phyloP scores from a whole-genome alignment of 2,329 filamentous ascomycete species.

The Domatiomyces catenatus region DNA sequence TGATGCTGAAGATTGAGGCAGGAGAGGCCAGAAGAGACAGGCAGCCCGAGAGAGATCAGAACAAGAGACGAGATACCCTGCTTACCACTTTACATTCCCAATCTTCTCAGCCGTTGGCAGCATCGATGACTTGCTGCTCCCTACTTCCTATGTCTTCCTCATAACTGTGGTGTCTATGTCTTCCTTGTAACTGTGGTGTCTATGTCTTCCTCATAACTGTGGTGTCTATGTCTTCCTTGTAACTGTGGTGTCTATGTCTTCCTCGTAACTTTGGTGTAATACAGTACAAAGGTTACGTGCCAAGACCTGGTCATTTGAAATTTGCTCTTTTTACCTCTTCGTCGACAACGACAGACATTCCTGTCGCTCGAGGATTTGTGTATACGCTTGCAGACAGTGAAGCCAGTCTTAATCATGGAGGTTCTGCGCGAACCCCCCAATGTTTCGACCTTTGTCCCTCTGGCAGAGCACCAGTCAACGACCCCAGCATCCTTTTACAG shows the following conservation, averaged over 20 bases:
- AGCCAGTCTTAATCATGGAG: constrained; percentile 33
- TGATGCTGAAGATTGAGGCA: no score
- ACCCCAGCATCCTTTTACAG: constrained; percentile 34
- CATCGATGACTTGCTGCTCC: background rate
- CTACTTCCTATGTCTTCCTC: no score
- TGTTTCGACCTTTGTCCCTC: constrained; percentile 26
- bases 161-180: no score
- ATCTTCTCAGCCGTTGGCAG: background rate
- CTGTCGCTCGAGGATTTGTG: background rate
- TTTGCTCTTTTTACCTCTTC: background rate
- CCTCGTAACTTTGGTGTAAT: no score
- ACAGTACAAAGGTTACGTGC: background rate
- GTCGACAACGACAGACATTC: background rate
- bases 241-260: no score
- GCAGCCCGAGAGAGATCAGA: no score
- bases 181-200: no score
- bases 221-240: no score
- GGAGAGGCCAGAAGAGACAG: no score
- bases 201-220: no score
- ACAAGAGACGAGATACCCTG: background rate
- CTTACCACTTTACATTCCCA: background rate
- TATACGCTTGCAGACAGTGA: no score
- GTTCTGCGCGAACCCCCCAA: constrained; percentile 25
- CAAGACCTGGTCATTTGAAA: background rate
- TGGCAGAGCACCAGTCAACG: constrained; percentile 32